These are phyloP conservation scores for Xerocomellus dryophilus DNA, from an alignment of 768 basidiomycete genomes.

Conservation along the genomic window DNA sequence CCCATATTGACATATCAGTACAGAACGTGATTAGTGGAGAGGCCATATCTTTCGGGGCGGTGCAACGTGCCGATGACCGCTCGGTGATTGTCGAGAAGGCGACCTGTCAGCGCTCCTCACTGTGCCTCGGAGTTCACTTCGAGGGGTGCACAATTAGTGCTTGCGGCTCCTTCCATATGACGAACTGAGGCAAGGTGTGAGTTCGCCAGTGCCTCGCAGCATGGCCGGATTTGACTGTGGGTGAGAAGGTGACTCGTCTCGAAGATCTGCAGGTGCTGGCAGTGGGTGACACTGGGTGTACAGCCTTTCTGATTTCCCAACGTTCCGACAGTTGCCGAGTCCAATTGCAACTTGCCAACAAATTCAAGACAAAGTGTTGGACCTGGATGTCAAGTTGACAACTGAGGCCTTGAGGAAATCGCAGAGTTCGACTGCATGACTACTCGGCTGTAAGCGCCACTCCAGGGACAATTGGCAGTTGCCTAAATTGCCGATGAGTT, in stretches of 20 bases:
- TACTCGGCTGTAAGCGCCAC: conserved; percentile 11
- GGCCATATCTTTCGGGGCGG: conserved; percentile 9
- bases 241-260: background rate
- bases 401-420: background rate
- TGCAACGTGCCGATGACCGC: background rate
- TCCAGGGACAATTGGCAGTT: conserved; percentile 20
- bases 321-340: conserved; percentile 5
- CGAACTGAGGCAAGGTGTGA: background rate
- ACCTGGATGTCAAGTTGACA: background rate
- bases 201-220: background rate
- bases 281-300: background rate
- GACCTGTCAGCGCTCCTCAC: conserved; percentile 1
- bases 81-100: conserved; percentile 18
- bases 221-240: background rate
- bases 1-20: conserved; percentile 1
- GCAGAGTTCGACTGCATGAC: background rate
- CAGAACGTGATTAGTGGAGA: background rate
- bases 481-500: conserved; percentile 23
- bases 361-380: background rate
- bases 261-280: conserved; percentile 18
- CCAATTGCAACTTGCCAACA: background rate
- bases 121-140: background rate
- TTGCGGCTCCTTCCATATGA: background rate
- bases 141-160: background rate
- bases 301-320: conserved; percentile 16